Conservation (phyloP, 352 stramenopile genomes). For the Phytophthora hybrid region DNA sequence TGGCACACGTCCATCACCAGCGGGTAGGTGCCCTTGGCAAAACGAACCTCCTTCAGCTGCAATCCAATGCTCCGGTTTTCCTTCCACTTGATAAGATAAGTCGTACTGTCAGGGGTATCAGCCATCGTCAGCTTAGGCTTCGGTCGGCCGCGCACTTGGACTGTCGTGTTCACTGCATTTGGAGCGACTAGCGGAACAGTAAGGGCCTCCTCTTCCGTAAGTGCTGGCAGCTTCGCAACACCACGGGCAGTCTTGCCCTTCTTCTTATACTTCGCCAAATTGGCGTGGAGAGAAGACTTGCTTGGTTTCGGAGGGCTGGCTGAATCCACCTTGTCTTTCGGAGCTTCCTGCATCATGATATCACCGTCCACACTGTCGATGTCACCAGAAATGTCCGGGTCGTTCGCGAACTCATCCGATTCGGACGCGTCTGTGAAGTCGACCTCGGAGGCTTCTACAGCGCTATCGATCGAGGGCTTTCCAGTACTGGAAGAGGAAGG, state of each 20-base stretch:
- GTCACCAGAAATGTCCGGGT: constrained; percentile 61
- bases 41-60: constrained; percentile 83
- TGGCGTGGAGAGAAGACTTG: constrained; percentile 60
- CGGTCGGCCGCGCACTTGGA: constrained; percentile 81
- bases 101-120: constrained; percentile 84
- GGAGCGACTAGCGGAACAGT: constrained; percentile 84
- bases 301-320: constrained; percentile 40
- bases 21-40: constrained; percentile 82
- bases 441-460: constrained; percentile 28
- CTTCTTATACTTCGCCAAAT: constrained; percentile 81
- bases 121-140: constrained; percentile 83
- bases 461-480: constrained; percentile 14
- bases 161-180: constrained; percentile 84
- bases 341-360: constrained; percentile 53
- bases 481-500: constrained; percentile 3
- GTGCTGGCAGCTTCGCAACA: constrained; percentile 67
- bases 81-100: constrained; percentile 91
- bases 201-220: constrained; percentile 65
- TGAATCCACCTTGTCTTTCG: constrained; percentile 44
- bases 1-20: constrained; percentile 87
- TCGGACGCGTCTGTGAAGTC: constrained; percentile 38
- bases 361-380: constrained; percentile 66
- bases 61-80: constrained; percentile 88
- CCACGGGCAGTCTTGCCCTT: constrained; percentile 74
- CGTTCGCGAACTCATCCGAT: constrained; percentile 49